Conservation (phyloP, 176 grass and related monocot species). For the Tillandsia leiboldiana region DNA sequence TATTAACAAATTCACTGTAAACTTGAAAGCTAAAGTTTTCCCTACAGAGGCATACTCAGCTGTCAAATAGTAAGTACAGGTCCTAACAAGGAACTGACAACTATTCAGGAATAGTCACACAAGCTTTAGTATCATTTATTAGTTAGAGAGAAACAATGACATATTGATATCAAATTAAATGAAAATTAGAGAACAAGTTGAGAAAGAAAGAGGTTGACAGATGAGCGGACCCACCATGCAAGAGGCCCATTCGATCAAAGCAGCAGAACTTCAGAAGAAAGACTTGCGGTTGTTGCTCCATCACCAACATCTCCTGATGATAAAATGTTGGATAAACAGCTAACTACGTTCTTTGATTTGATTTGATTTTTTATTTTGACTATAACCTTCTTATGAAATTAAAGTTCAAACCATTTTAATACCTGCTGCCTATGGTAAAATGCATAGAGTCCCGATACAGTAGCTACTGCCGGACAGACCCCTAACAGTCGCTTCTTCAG, state of each 20-base stretch:
- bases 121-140: too few relatives aligned
- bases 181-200: background rate
- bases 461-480: background rate
- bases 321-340: too few relatives aligned
- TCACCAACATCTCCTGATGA: background rate
- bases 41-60: too few relatives aligned
- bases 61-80: too few relatives aligned
- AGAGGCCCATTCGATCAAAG: constrained; percentile 13
- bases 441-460: background rate
- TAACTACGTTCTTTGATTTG: too few relatives aligned
- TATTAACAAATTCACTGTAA: too few relatives aligned
- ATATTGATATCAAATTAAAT: background rate
- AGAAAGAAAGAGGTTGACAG: background rate
- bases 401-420: too few relatives aligned
- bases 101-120: too few relatives aligned
- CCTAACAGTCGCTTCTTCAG: constrained; percentile 33
- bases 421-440: background rate
- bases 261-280: constrained; percentile 20
- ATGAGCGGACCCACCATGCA: constrained; percentile 11
- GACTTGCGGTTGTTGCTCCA: constrained; percentile 4
- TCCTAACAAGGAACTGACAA: too few relatives aligned
- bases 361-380: too few relatives aligned
- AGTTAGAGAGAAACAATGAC: background rate
- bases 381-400: too few relatives aligned
- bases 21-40: too few relatives aligned